Evolutionary conservation across 768 basidiomycete species (phyloP), one percentile per base, ranked within the genome.

Genomic region (Suillus decipiens): DNA sequence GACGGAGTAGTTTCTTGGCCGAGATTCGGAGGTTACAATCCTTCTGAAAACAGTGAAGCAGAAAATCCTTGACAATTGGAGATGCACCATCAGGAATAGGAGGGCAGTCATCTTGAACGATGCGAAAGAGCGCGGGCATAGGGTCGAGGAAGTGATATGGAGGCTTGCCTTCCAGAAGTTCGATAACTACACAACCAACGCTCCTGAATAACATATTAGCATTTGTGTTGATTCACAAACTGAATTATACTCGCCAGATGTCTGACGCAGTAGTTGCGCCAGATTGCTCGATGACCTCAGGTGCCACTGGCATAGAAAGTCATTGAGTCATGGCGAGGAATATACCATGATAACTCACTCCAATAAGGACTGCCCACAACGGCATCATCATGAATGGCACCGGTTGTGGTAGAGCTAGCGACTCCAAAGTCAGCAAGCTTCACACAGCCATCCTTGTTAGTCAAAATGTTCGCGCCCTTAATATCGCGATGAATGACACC

Each of bases 371-470:
- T 96, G 7, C 96, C 96, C 47, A 99, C 96, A 2, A 99, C 96
- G 12, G 94, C 92, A 69, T 90, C 92, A 73, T 97, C 93, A 51
- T 85, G 85, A 28, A 88, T 88, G 12, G 86, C 89, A 12, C 86
- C 89, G 1, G 88, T 84, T 31, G 89, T 86, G 11, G 92, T 87
- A 50, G 83, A 87, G 60, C 89, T 90, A 12, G 95, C 95, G 22
- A 99, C 97, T 58, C 97, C 97, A 71, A 99, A 99, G 77, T 99
- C 97, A 14, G 97, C 97, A n/a, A 99, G 84, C 76, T 99, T 99
- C 63, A 99, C 96, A 24, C 89, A 91, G 8, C 97, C 97, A 78
- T 98, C 96, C 78, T 99, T 99, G 74, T 98, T 96, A 3, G 97
- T 95, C 62, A 99, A 88, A 62, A 99, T 97, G 73, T 99, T 99